A percentile compares a stretch with the other conserved stretches of the same genome.
These are phyloP conservation scores for Astraeus odoratus DNA, from an alignment of 768 basidiomycete genomes.

Conservation along the genomic window DNA sequence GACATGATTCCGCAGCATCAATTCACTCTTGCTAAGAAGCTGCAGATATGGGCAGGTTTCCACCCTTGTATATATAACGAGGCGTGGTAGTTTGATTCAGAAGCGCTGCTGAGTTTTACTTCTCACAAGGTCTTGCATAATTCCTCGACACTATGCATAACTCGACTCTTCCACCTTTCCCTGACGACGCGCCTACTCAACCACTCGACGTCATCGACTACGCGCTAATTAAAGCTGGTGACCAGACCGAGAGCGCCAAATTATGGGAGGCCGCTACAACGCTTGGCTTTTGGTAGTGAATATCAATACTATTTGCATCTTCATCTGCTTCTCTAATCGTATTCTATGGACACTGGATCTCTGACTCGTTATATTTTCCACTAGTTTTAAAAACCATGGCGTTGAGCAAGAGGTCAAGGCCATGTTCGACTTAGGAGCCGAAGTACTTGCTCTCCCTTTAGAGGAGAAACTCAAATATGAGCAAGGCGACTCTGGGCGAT, in stretches of 20 bases:
- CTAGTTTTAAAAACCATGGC: slow-evolving; percentile 39
- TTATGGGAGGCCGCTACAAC: slow-evolving; percentile 44
- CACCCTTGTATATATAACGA: too few species aligned
- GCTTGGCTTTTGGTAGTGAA: slow-evolving; percentile 51
- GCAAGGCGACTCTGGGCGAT: slow-evolving; percentile 34
- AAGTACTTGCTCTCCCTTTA: slow-evolving; percentile 33
- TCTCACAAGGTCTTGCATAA: too few species aligned
- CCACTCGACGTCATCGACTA: slow-evolving; percentile 43
- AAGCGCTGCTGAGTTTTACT: too few species aligned
- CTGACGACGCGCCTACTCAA: slow-evolving; percentile 36
- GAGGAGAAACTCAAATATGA: slow-evolving; percentile 39
- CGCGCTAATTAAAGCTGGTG: slow-evolving; percentile 27
- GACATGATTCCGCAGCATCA: too few species aligned
- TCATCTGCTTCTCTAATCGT: too few species aligned
- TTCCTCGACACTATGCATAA: too few species aligned
- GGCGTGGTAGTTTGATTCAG: too few species aligned
- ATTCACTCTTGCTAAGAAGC: too few species aligned
- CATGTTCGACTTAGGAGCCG: slow-evolving; percentile 39
- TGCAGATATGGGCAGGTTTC: too few species aligned
- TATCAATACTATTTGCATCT: too few species aligned
- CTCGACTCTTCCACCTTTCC: slow-evolving; percentile 37
- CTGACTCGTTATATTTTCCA: not conserved
- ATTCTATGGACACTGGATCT: too few species aligned
- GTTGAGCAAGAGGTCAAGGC: slow-evolving; percentile 27
- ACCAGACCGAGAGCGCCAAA: slow-evolving; percentile 31